phyloP scores from a whole-genome alignment of 2,329 filamentous ascomycete genomes.

The Hymenotorrendiella dingleyae region DNA sequence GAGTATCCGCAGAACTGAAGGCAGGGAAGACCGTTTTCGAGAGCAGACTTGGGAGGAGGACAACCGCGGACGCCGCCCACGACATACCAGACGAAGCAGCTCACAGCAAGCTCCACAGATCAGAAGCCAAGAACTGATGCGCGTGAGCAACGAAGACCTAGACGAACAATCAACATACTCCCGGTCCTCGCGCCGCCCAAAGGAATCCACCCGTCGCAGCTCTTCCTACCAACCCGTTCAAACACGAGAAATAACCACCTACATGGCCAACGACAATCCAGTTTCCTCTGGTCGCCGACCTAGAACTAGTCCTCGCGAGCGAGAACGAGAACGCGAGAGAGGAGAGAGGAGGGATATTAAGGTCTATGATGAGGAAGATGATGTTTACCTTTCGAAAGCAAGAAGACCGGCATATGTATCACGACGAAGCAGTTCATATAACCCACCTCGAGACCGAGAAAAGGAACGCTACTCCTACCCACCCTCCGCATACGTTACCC shows the following conservation, averaged over 20 bases:
- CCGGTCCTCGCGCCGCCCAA: slow-evolving; percentile 1
- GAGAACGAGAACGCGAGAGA: too few relatives aligned
- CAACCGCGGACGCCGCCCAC: neutral
- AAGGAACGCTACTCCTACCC: neutral
- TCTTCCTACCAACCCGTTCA: slow-evolving; percentile 4
- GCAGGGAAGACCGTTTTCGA: neutral
- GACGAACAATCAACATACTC: neutral
- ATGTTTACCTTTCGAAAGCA: neutral
- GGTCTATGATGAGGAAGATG: slow-evolving; percentile 1
- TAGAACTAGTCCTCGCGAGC: neutral
- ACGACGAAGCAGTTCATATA: slow-evolving; percentile 5
- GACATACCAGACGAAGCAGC: slow-evolving; percentile 2
- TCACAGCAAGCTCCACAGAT: neutral
- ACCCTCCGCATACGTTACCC: neutral
- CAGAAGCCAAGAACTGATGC: neutral
- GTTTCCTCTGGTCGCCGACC: neutral
- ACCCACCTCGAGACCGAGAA: neutral
- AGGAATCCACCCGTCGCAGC: slow-evolving; percentile 5
- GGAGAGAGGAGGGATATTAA: too few relatives aligned
- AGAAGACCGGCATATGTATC: neutral
- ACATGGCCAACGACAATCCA: neutral
- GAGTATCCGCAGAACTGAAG: neutral
- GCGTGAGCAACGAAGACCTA: neutral
- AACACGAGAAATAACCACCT: neutral
- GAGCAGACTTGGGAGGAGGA: neutral